Evolutionary conservation across 352 stramenopile species (phyloP), one percentile per base, ranked within the genome.

Genomic region (Phytophthora constricta): DNA sequence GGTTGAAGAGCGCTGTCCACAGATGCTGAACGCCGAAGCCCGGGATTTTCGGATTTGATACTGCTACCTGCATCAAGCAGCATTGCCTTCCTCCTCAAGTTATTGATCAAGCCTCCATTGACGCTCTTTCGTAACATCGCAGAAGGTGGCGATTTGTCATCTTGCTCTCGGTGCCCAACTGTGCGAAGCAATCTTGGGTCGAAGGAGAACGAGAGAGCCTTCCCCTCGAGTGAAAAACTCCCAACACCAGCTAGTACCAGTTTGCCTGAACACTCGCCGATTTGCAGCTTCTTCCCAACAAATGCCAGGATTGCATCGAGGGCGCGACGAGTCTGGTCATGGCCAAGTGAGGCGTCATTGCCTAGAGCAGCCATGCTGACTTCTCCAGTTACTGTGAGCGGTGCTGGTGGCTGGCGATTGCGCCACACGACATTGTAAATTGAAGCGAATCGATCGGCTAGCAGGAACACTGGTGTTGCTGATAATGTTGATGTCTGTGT

Each of bases 341-440:
- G 78, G 4, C 76, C 64, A 7, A 89, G 20, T 0, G 74, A 77
- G 5, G 70, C 58, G 0, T 86, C 82, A 9, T 48, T 71, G 16
- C 72, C 80, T 1, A 91, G 39, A 23, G 76, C 22, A n/a, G 79
- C 71, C 70, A 91, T 69, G 52, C 70, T 88, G 14, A 83, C n/a
- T 4, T 91, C 82, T 14, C 56, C 42, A 4, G 65, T 74, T 1
- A 77, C 74, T 0, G 62, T 78, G 22, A 91, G 55, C 22, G 82
- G 61, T n/a, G 77, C 74, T 9, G 80, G 82, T 8, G 79, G 70
- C 10, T 77, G 77, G 13, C 42, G 56, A 25, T 75, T 71, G 26
- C 70, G 62, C 80, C 78, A 89, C 4, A 55, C 43, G 9, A 83
- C 68, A 5, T 69, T 57, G 43, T 89, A 87, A 0, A 46, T 56